These are phyloP conservation scores for Candida sp. DNA, from an alignment of 1,139 yeast genomes.

Conservation along the genomic window DNA sequence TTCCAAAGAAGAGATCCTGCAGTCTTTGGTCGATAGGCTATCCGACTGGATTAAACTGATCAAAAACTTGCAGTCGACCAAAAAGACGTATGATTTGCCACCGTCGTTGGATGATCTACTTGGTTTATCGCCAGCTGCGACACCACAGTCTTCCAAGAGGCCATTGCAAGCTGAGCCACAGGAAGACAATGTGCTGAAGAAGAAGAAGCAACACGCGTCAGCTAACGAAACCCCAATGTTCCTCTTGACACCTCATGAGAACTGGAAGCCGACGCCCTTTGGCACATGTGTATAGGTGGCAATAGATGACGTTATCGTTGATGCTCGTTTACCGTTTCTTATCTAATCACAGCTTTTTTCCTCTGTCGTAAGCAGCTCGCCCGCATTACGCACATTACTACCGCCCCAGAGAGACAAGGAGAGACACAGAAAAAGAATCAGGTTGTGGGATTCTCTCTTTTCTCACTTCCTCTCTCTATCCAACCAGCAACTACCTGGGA, in stretches of 20 bases:
- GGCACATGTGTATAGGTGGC: slow-evolving; percentile 20
- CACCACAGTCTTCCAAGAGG: slow-evolving; percentile 5
- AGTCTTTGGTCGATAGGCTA: not conserved
- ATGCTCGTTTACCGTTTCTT: not conserved
- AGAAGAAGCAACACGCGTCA: slow-evolving; percentile 9
- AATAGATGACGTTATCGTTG: no score
- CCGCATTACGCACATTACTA: no score
- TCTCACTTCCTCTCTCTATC: not conserved
- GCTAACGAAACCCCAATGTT: slow-evolving; percentile 11
- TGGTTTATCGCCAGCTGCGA: slow-evolving; percentile 11
- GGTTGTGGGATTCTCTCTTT: slow-evolving; percentile 2
- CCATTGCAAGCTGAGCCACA: slow-evolving; percentile 3
- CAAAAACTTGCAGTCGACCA: slow-evolving; percentile 4
- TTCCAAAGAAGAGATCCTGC: not conserved
- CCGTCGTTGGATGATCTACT: slow-evolving; percentile 29
- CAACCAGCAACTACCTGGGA: slow-evolving; percentile 1
- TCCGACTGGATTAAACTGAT: slow-evolving; percentile 8
- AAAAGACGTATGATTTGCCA: slow-evolving; percentile 20
- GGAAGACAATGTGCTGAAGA: slow-evolving; percentile 7
- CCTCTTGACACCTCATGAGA: slow-evolving; percentile 29
- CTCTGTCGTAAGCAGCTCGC: not conserved
- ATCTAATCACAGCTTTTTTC: slow-evolving; percentile 3
- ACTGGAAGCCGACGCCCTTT: slow-evolving; percentile 42
- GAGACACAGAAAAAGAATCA: not conserved
- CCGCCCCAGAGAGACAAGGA: no score